A percentile compares a stretch with the other conserved stretches of the same genome.
These are phyloP conservation scores for Saccharomycopsis vini DNA, from an alignment of 805 yeast species.

Conservation along the genomic window DNA sequence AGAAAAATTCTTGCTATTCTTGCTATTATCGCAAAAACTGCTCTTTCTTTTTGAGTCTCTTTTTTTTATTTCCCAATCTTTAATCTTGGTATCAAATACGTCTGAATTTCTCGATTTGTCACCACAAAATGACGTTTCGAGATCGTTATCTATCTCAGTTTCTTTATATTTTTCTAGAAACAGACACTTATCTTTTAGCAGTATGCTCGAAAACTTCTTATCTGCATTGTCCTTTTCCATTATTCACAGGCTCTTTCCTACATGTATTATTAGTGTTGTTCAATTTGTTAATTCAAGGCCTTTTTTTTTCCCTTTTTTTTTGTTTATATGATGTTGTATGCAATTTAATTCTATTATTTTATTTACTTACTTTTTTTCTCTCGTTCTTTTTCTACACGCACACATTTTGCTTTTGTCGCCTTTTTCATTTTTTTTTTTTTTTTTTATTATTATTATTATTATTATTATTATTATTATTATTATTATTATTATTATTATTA, in stretches of 20 bases:
- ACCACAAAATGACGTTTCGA: constrained; percentile 16
- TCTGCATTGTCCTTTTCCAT: too few species aligned
- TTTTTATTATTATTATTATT: background rate
- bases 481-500: background rate
- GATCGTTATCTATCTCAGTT: constrained; percentile 10
- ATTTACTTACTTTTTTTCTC: too few species aligned
- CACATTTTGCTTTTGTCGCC: background rate
- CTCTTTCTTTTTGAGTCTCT: background rate
- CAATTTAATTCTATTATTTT: background rate
- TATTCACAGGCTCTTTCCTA: too few species aligned
- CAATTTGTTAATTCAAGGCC: too few species aligned
- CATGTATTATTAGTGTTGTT: too few species aligned
- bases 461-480: too few species aligned
- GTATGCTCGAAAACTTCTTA: too few species aligned
- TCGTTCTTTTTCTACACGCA: background rate
- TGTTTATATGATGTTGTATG: background rate
- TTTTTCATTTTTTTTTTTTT: background rate
- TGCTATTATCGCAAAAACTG: background rate
- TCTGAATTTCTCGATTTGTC: constrained; percentile 3
- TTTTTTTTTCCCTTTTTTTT: too few species aligned
- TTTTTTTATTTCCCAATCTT: constrained; percentile 11
- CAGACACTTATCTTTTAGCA: constrained; percentile 1
- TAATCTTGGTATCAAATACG: constrained; percentile 13
- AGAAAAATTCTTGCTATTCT: background rate
- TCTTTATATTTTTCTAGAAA: constrained; percentile 11